phyloP scores from a whole-genome alignment of 495 filamentous ascomycete genomes.

The Aspergillus cristatus region DNA sequence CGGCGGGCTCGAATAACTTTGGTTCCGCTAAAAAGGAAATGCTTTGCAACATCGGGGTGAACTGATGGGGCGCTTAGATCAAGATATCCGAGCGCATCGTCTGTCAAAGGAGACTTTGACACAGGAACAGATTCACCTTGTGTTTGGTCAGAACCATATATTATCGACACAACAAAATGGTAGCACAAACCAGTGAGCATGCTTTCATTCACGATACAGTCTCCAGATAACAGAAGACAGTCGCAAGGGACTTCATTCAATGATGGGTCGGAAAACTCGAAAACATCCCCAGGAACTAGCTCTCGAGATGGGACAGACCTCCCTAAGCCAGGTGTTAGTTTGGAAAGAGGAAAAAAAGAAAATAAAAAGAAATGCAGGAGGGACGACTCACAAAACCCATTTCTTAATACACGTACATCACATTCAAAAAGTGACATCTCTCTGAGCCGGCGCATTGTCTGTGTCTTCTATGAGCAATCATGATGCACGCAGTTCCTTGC shows the following conservation, averaged over 20 bases:
- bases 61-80: slow-evolving; percentile 71
- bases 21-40: slow-evolving; percentile 90
- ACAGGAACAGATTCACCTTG: slow-evolving; percentile 92
- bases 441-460: slow-evolving; percentile 85
- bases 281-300: slow-evolving; percentile 92
- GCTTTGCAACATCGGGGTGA: slow-evolving; percentile 67
- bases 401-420: slow-evolving; percentile 83
- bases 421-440: slow-evolving; percentile 94
- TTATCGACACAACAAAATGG: background rate
- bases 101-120: slow-evolving; percentile 79
- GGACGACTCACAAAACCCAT: slow-evolving; percentile 74
- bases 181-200: slow-evolving; percentile 75
- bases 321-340: slow-evolving; percentile 43
- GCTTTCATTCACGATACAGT: slow-evolving; percentile 98
- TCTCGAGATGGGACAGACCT: slow-evolving; percentile 76
- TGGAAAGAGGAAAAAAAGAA: background rate
- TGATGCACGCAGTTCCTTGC: background rate
- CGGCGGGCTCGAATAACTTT: slow-evolving; percentile 86
- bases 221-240: slow-evolving; percentile 82
- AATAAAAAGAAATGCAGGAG: background rate
- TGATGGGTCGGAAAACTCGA: slow-evolving; percentile 94
- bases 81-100: slow-evolving; percentile 65
- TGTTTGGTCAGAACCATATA: slow-evolving; percentile 12
- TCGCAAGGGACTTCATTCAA: slow-evolving; percentile 90
- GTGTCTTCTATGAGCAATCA: slow-evolving; percentile 8